Conservation (phyloP, 2,329 filamentous ascomycete genomes). For the Penicillium sp. region DNA sequence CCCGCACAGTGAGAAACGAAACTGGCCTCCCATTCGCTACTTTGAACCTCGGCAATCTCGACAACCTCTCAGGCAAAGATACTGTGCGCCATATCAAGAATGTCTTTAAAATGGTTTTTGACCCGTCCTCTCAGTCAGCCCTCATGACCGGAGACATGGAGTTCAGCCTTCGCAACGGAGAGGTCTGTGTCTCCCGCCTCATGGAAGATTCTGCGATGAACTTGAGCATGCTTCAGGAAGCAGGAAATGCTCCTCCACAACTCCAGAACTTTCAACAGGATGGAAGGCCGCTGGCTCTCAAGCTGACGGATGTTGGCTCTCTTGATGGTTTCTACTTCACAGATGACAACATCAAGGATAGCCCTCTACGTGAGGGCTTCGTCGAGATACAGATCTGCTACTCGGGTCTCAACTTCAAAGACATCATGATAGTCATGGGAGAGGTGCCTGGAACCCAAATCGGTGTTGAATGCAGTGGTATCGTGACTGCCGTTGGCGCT, state of each 20-base stretch:
- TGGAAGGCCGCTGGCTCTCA: conserved; percentile 19
- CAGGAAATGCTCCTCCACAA: conserved; percentile 22
- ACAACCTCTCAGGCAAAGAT: conserved; percentile 19
- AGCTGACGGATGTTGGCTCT: conserved; percentile 19
- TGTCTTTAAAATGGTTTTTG: conserved; percentile 22
- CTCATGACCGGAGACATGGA: conserved; percentile 25
- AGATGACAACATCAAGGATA: conserved; percentile 20
- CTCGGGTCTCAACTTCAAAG: conserved; percentile 37
- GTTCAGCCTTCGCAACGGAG: conserved; percentile 24
- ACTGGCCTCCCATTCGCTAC: conserved; percentile 26
- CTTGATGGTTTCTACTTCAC: conserved; percentile 32
- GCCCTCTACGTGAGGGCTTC: conserved; percentile 18
- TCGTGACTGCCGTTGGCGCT: conserved; percentile 34
- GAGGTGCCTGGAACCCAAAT: conserved; percentile 32
- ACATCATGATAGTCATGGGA: conserved; percentile 48
- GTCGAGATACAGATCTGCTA: conserved; percentile 27
- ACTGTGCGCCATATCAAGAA: conserved; percentile 22
- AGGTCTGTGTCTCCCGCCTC: conserved; percentile 25
- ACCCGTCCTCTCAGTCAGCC: conserved; percentile 14
- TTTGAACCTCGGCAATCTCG: conserved; percentile 23
- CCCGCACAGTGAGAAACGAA: conserved; percentile 27
- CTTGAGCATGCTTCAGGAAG: conserved; percentile 26
- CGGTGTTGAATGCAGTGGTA: conserved; percentile 46
- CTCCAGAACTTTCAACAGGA: conserved; percentile 27
- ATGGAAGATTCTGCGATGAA: conserved; percentile 24